Evolutionary conservation across 345 rosid genomes (phyloP).

Genomic region (Camelina laxa): DNA sequence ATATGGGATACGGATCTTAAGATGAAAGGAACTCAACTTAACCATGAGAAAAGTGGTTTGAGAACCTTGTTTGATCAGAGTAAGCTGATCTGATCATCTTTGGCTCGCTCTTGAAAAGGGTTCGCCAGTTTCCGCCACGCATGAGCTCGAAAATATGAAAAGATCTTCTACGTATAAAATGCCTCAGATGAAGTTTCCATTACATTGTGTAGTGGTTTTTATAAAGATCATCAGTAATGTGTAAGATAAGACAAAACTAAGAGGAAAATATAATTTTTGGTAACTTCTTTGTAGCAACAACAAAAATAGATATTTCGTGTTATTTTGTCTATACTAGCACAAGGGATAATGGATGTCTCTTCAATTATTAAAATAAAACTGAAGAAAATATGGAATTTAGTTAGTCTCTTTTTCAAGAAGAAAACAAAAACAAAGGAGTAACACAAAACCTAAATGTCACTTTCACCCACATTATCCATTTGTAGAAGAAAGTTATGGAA

Average conservation of each 20-base stretch:
- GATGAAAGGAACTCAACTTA: constrained; percentile 28
- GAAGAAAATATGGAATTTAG: neutral
- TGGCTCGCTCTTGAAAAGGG: constrained; percentile 15
- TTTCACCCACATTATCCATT: neutral
- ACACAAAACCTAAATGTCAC: neutral
- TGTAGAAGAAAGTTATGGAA: too few relatives aligned
- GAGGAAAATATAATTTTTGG: neutral
- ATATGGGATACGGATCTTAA: constrained; percentile 46
- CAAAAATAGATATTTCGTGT: constrained; percentile 5
- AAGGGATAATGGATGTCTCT: neutral
- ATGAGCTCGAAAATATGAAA: neutral
- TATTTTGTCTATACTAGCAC: constrained; percentile 30
- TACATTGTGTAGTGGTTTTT: neutral
- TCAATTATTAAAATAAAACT: too few relatives aligned
- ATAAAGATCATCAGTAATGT: constrained; percentile 25
- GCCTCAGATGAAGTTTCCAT: neutral
- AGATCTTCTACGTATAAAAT: neutral
- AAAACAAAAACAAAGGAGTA: neutral
- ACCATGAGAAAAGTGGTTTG: constrained; percentile 18
- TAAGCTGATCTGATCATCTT: constrained; percentile 27
- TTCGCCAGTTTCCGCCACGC: neutral
- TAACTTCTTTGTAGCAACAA: constrained; percentile 7
- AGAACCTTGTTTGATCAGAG: constrained; percentile 23
- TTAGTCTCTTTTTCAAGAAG: neutral
- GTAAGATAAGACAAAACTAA: constrained; percentile 15